A percentile compares a stretch with the other conserved stretches of the same genome.
These are phyloP conservation scores for Lepiota venenata DNA, from an alignment of 768 basidiomycete genomes.

Conservation along the genomic window DNA sequence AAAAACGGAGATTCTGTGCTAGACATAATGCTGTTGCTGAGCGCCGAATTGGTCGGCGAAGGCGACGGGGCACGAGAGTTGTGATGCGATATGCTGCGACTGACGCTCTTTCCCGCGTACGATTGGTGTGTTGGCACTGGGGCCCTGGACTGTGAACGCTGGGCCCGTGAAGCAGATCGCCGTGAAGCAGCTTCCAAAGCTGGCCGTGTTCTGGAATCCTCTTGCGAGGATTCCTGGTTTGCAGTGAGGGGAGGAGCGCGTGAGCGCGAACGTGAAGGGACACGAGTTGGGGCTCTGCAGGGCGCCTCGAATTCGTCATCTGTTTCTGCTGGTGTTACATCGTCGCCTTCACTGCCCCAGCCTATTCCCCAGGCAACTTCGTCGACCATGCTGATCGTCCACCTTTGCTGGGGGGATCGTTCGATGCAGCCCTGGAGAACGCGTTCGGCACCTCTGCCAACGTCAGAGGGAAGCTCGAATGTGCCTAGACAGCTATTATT, in stretches of 20 bases:
- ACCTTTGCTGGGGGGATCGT: slow-evolving; percentile 54
- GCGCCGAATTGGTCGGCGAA: slow-evolving; percentile 6
- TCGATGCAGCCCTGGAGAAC: slow-evolving; percentile 83
- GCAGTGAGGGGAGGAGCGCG: slow-evolving; percentile 18
- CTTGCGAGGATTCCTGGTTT: slow-evolving; percentile 19
- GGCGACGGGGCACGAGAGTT: slow-evolving; percentile 26
- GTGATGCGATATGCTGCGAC: slow-evolving; percentile 39
- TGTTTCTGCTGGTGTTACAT: slow-evolving; percentile 29
- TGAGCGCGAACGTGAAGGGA: slow-evolving; percentile 28
- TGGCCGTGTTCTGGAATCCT: slow-evolving; percentile 23
- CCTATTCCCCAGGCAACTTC: slow-evolving; percentile 81
- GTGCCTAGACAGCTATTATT: slow-evolving; percentile 41
- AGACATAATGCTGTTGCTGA: slow-evolving; percentile 3
- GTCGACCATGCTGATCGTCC: slow-evolving; percentile 81
- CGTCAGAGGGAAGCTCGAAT: slow-evolving; percentile 53
- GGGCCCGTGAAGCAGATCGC: slow-evolving; percentile 36
- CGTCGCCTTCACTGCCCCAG: slow-evolving; percentile 55
- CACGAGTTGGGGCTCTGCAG: slow-evolving; percentile 15
- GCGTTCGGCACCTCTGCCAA: slow-evolving; percentile 60
- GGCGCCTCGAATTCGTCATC: slow-evolving; percentile 19
- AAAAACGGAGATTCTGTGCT: slow-evolving; percentile 23
- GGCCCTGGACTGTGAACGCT: slow-evolving; percentile 49
- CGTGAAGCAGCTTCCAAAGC: slow-evolving; percentile 34
- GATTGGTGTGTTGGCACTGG: slow-evolving; percentile 36
- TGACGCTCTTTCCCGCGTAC: slow-evolving; percentile 30